These are phyloP conservation scores for Globisporangium echinulatum DNA, from an alignment of 352 stramenopile genomes.

Conservation along the genomic window DNA sequence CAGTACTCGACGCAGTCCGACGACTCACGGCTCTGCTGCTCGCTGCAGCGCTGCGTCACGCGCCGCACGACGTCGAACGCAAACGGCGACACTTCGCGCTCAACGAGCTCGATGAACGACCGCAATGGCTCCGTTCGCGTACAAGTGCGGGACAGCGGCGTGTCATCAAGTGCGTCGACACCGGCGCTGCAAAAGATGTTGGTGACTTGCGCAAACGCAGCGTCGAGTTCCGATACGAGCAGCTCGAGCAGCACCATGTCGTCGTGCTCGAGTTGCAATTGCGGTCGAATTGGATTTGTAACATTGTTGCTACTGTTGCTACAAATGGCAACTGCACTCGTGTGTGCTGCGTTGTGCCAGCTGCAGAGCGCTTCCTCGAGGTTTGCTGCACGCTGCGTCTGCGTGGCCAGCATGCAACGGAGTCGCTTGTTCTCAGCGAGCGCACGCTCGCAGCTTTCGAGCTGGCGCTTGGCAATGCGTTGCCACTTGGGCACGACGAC, in stretches of 20 bases:
- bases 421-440: conserved; percentile 9
- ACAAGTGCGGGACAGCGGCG: too few species aligned
- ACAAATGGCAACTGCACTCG: conserved; percentile 20
- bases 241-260: too few species aligned
- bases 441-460: neutral
- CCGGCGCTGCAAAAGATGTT: too few species aligned
- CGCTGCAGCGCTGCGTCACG: conserved; percentile 26
- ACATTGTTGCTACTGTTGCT: too few species aligned
- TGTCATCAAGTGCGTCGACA: too few species aligned
- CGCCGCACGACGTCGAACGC: conserved; percentile 20
- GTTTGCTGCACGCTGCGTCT: conserved; percentile 6
- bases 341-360: neutral
- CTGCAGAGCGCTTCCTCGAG: conserved; percentile 6
- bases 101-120: conserved; percentile 35
- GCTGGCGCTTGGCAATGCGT: conserved; percentile 11
- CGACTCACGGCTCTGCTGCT: conserved; percentile 13
- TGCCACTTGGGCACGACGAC: conserved; percentile 7
- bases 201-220: too few species aligned
- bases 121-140: too few species aligned
- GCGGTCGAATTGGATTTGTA: conserved; percentile 25
- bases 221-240: too few species aligned
- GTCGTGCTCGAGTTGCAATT: conserved; percentile 31
- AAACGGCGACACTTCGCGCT: conserved; percentile 18
- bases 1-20: conserved; percentile 4
- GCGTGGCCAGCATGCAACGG: conserved; percentile 2